Evolutionary conservation across 768 basidiomycete genomes (phyloP).

Genomic region (Lepiota brunneoincarnata): DNA sequence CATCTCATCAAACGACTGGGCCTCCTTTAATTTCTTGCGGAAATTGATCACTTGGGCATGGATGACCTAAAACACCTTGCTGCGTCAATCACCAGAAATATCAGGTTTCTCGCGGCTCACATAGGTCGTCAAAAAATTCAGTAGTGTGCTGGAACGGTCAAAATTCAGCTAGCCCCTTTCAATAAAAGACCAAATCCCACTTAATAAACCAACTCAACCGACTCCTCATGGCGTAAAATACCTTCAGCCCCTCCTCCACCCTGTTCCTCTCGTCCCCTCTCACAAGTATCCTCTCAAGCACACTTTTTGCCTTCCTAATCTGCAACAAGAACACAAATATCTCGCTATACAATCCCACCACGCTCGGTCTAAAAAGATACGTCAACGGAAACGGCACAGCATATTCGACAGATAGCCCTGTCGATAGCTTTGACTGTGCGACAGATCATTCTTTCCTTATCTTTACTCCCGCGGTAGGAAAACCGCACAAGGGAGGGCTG

Average conservation of each 20-base stretch:
- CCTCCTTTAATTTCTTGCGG: slow-evolving; percentile 49
- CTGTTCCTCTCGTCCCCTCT: slow-evolving; percentile 40
- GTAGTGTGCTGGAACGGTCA: slow-evolving; percentile 42
- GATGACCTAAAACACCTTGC: slow-evolving; percentile 50
- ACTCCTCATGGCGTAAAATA: slow-evolving; percentile 73
- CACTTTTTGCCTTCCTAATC: slow-evolving; percentile 67
- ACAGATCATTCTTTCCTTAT: slow-evolving; percentile 40
- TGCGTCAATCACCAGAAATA: not conserved
- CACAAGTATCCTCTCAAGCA: slow-evolving; percentile 69
- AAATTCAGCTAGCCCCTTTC: not conserved
- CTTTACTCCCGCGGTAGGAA: slow-evolving; percentile 56
- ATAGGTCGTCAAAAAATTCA: slow-evolving; percentile 73
- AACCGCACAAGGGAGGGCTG: slow-evolving; percentile 70
- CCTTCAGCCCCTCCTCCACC: slow-evolving; percentile 51
- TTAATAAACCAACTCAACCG: slow-evolving; percentile 84
- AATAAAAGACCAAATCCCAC: slow-evolving; percentile 41
- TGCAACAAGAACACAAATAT: slow-evolving; percentile 74
- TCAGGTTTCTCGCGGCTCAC: slow-evolving; percentile 36
- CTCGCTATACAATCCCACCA: slow-evolving; percentile 57
- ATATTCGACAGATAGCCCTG: slow-evolving; percentile 72
- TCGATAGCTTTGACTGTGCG: slow-evolving; percentile 64
- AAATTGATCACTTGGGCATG: slow-evolving; percentile 61
- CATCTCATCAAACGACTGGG: slow-evolving; percentile 74
- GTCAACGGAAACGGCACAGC: slow-evolving; percentile 78
- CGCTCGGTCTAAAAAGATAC: slow-evolving; percentile 66